Conservation (phyloP, 2,329 filamentous ascomycete genomes). For the Chaetomiaceae sp. region DNA sequence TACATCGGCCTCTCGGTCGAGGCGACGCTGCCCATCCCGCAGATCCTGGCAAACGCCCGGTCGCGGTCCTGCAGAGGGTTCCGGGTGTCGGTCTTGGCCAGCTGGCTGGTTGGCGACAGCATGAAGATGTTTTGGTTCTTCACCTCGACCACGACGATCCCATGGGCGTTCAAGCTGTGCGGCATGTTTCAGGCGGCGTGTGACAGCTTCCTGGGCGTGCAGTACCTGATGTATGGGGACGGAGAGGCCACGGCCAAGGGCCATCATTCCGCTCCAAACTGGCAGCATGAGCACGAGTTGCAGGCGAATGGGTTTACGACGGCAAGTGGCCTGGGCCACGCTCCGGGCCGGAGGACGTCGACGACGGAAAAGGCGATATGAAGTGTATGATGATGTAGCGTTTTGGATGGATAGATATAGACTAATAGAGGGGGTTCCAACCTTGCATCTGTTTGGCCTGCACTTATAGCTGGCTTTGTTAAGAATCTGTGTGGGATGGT, state of each 20-base stretch:
- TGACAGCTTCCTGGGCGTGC: slow-evolving; percentile 68
- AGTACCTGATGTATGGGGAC: slow-evolving; percentile 67
- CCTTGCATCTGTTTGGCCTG: background rate
- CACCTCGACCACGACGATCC: slow-evolving; percentile 64
- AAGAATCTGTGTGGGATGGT: background rate
- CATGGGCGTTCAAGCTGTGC: slow-evolving; percentile 75
- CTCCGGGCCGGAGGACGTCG: slow-evolving; percentile 20
- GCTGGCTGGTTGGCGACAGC: slow-evolving; percentile 73
- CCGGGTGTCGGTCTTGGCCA: slow-evolving; percentile 67
- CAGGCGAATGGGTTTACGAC: slow-evolving; percentile 16
- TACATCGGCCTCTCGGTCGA: slow-evolving; percentile 74
- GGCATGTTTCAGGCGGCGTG: slow-evolving; percentile 76
- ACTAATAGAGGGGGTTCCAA: slow-evolving; percentile 6
- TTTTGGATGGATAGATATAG: slow-evolving; percentile 9
- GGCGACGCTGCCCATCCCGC: slow-evolving; percentile 75
- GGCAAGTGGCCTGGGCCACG: slow-evolving; percentile 10
- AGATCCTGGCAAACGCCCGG: slow-evolving; percentile 67
- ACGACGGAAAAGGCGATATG: slow-evolving; percentile 21
- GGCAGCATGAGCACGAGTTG: slow-evolving; percentile 16
- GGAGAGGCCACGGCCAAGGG: slow-evolving; percentile 39
- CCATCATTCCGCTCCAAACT: slow-evolving; percentile 11
- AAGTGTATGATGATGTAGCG: slow-evolving; percentile 5
- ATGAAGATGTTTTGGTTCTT: slow-evolving; percentile 92
- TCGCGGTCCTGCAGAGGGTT: slow-evolving; percentile 72
- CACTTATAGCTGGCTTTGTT: background rate